These are phyloP conservation scores for Ilex paraguariensis DNA, from an alignment of 305 asterid genomes.

Conservation along the genomic window DNA sequence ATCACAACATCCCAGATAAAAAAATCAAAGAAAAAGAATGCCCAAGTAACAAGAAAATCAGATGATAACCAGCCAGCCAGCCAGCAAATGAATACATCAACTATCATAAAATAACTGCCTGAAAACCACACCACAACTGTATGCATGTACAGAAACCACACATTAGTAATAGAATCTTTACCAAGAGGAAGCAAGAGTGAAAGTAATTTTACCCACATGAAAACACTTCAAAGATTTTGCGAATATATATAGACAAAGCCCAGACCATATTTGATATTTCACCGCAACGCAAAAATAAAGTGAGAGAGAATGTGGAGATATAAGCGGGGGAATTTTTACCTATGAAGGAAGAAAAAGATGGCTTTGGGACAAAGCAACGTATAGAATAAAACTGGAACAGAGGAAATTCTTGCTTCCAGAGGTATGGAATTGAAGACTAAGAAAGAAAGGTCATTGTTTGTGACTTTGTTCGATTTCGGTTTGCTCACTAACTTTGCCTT, in stretches of 20 bases:
- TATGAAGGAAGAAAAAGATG: constrained; percentile 15
- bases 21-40: too few relatives aligned
- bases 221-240: constrained; percentile 9
- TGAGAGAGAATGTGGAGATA: constrained; percentile 2
- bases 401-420: constrained; percentile 14
- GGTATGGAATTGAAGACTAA: constrained; percentile 3
- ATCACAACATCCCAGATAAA: not conserved
- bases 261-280: not conserved
- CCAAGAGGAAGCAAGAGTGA: not conserved
- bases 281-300: not conserved
- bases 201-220: not conserved
- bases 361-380: constrained; percentile 29
- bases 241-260: constrained; percentile 12
- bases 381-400: constrained; percentile 4
- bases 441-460: not conserved
- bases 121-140: too few relatives aligned
- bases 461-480: not conserved
- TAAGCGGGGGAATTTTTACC: constrained; percentile 11
- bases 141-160: too few relatives aligned
- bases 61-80: too few relatives aligned
- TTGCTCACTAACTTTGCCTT: not conserved
- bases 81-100: too few relatives aligned
- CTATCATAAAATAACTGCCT: too few relatives aligned
- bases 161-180: too few relatives aligned
- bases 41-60: too few relatives aligned